Evolutionary conservation across 345 rosid genomes (phyloP).

Genomic region (Adansonia digitata): DNA sequence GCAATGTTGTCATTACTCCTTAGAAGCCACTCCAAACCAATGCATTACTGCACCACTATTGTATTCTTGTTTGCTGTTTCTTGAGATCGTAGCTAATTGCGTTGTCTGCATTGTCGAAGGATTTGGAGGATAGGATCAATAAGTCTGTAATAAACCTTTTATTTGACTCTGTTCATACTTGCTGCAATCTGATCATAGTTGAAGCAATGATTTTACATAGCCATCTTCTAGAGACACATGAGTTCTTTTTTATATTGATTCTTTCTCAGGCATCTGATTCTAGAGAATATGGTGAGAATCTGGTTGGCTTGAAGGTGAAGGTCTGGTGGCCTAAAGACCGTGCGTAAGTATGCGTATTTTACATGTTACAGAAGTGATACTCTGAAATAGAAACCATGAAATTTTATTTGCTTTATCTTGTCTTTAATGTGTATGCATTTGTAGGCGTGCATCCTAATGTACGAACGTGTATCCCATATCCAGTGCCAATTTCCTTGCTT

Average conservation of each 20-base stretch:
- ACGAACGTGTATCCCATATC: neutral
- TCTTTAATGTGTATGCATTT: neutral
- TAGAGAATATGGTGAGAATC: slow-evolving; percentile 35
- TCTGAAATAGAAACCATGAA: neutral
- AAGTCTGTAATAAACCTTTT: neutral
- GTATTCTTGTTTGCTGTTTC: neutral
- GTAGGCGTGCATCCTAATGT: neutral
- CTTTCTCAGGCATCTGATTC: slow-evolving; percentile 50
- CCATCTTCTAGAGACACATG: neutral
- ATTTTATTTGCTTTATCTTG: neutral
- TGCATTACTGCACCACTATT: neutral
- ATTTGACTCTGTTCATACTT: neutral
- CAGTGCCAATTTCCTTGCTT: neutral
- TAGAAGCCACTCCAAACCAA: neutral
- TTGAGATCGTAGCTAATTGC: neutral
- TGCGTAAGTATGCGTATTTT: slow-evolving; percentile 34
- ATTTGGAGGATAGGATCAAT: neutral
- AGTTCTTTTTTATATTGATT: slow-evolving; percentile 20
- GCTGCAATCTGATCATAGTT: neutral
- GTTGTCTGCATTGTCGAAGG: neutral
- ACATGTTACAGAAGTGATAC: neutral
- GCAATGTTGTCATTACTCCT: neutral
- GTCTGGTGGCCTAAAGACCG: slow-evolving; percentile 93
- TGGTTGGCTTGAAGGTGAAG: slow-evolving; percentile 72
- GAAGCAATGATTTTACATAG: neutral